A percentile compares a stretch with the other conserved stretches of the same genome.
Evolutionary conservation across 176 grass and related monocot genomes (phyloP).

Genomic region (Triticum timopheevii): DNA sequence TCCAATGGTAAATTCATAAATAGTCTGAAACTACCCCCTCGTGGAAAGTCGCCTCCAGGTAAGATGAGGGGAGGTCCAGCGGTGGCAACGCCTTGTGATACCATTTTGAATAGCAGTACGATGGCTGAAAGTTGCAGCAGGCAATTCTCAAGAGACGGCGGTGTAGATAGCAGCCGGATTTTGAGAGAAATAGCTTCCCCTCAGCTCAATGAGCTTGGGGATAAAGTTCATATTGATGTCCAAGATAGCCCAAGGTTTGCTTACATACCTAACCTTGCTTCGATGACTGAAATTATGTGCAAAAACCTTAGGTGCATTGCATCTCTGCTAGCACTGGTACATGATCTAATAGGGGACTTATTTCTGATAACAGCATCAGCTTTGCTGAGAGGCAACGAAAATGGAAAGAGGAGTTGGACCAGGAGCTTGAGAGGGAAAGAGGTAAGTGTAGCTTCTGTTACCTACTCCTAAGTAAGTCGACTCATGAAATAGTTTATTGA

Average conservation of each 20-base stretch:
- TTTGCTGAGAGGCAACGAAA: conserved; percentile 73
- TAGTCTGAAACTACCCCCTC: conserved; percentile 70
- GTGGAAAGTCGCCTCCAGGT: conserved; percentile 60
- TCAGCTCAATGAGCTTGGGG: conserved; percentile 54
- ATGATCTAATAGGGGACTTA: conserved; percentile 36
- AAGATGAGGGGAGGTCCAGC: conserved; percentile 45
- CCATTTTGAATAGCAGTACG: conserved; percentile 41
- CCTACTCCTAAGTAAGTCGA: conserved; percentile 1
- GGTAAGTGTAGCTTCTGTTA: conserved; percentile 45
- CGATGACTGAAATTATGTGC: background rate
- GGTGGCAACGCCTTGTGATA: conserved; percentile 45
- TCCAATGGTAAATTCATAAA: conserved; percentile 60
- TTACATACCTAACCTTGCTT: background rate
- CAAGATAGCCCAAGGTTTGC: conserved; percentile 70
- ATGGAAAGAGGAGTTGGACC: conserved; percentile 92
- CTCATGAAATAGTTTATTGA: background rate
- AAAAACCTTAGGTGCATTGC: conserved; percentile 21
- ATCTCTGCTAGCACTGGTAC: background rate
- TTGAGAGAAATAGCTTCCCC: conserved; percentile 87
- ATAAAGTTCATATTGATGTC: conserved; percentile 47
- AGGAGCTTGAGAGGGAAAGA: conserved; percentile 93
- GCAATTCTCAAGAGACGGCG: conserved; percentile 49
- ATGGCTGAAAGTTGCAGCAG: conserved; percentile 65
- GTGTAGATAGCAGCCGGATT: conserved; percentile 51
- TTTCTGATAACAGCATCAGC: conserved; percentile 51